These are phyloP conservation scores for Neurospora sp. DNA, from an alignment of 495 filamentous ascomycete species.

Conservation along the genomic window DNA sequence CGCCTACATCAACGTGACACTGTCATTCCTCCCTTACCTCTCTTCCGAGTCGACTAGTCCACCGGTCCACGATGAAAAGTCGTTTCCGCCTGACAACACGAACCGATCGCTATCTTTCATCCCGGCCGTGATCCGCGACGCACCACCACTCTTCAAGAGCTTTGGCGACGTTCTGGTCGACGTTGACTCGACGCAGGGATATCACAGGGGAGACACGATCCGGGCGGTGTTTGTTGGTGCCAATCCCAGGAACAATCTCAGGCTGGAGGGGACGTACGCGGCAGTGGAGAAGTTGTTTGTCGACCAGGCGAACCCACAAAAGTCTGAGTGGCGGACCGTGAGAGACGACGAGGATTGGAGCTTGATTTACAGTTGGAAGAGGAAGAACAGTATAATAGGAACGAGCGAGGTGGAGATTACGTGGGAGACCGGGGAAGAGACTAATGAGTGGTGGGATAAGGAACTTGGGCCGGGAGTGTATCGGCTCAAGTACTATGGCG, in stretches of 20 bases:
- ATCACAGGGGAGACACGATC: slow-evolving; percentile 51
- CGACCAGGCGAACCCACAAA: slow-evolving; percentile 13
- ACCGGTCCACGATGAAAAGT: slow-evolving; percentile 37
- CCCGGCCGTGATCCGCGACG: slow-evolving; percentile 66
- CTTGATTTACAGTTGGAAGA: slow-evolving; percentile 70
- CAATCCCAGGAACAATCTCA: slow-evolving; percentile 82
- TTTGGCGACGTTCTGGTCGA: slow-evolving; percentile 69
- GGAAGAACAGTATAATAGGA: slow-evolving; percentile 59
- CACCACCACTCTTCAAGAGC: slow-evolving; percentile 53
- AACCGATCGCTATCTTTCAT: slow-evolving; percentile 77
- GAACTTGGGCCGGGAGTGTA: slow-evolving; percentile 50
- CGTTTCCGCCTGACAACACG: slow-evolving; percentile 71
- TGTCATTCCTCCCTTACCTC: slow-evolving; percentile 63
- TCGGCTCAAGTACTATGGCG: slow-evolving; percentile 77
- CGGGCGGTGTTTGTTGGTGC: slow-evolving; percentile 71
- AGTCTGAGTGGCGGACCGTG: slow-evolving; percentile 49
- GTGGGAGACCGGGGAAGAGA: slow-evolving; percentile 65
- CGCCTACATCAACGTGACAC: slow-evolving; percentile 80
- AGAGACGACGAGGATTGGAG: slow-evolving; percentile 72
- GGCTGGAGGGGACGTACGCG: slow-evolving; percentile 67
- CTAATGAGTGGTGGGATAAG: slow-evolving; percentile 36
- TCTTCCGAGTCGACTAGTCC: slow-evolving; percentile 23
- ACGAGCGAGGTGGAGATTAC: slow-evolving; percentile 69
- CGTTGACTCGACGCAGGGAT: slow-evolving; percentile 40
- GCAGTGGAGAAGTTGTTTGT: slow-evolving; percentile 55